Base-by-base conservation (phyloP, 2,329 filamentous ascomycete genomes). In the Aspergillus spinulosporus region DNA sequence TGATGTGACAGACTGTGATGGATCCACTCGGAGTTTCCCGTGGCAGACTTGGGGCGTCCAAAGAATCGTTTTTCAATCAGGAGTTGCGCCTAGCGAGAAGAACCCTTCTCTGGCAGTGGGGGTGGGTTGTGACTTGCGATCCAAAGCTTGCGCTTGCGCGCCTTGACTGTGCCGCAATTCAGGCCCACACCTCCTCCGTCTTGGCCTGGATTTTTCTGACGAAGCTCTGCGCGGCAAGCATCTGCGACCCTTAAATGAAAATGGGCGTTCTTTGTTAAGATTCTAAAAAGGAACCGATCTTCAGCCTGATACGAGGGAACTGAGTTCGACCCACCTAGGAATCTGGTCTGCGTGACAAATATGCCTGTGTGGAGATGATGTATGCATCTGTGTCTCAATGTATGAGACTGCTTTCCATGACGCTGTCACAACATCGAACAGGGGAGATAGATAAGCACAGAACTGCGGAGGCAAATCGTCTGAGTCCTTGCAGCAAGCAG, bases 141-240 rank as follows among this genome's bases (percentile, higher is more conserved):
- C 39, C 32, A 45, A 52, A 52, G 49, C 54, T 49, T 46, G 28
- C 53, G 31, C 55, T 49, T 62, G 59, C 53, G 62, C 62, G 58
- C 53, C 36, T 62, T 64, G 58, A 62, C 61, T 62, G 56, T 60
- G 62, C 59, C 62, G 62, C 59, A 64, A 57, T 43, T 48, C 40
- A 36, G 50, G 15, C 40, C 44, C 49, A 52, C 54, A 49, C 12
- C 31, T 49, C 34, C 47, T 15, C 36, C 36, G 47, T 14, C 26
- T 31, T 49, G 21, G 26, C 21, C 29, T 32, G 6, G 7, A 15
- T 44, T 26, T 21, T 44, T 47, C 43, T 32, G 26, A 45, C 36
- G 36, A 39, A 39, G 36, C 36, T 39, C 32, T 36, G 32, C 32
- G 26, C 26, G 26, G 26, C 26, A 8, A 12, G 32, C 32, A n/a